Percentiles rank a stretch among this genome's conserved stretches.
phyloP scores from a whole-genome alignment of 306 rosid species.

The Aeschynomene evenia region DNA sequence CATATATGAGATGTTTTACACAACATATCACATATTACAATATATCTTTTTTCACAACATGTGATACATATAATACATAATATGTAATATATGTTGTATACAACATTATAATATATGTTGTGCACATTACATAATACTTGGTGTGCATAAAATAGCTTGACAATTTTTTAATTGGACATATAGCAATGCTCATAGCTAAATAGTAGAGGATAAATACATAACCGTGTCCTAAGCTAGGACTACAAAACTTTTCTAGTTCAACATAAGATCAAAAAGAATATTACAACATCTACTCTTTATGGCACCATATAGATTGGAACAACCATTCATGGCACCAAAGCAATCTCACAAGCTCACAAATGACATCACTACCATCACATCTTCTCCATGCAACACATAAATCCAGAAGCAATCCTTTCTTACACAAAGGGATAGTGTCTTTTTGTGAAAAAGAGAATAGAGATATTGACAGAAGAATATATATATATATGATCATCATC shows the following conservation, averaged over 20 bases:
- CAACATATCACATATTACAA: too few species aligned
- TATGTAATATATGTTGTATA: too few species aligned
- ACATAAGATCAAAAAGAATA: constrained; percentile 15
- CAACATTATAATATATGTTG: too few species aligned
- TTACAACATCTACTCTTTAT: constrained; percentile 28
- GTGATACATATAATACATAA: too few species aligned
- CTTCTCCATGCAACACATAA: constrained; percentile 12
- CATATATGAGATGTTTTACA: too few species aligned
- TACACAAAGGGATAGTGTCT: neutral
- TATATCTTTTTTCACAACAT: too few species aligned
- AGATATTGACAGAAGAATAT: neutral
- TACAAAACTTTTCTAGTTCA: constrained; percentile 22
- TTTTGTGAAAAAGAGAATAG: neutral
- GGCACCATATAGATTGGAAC: constrained; percentile 10
- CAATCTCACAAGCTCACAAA: constrained; percentile 14
- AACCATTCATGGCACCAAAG: constrained; percentile 19
- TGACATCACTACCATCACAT: constrained; percentile 1
- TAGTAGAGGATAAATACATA: constrained; percentile 21
- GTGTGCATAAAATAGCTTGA: too few species aligned
- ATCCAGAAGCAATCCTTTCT: constrained; percentile 10
- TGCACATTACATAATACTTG: too few species aligned
- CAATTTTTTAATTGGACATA: too few species aligned
- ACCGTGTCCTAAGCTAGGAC: constrained; percentile 24
- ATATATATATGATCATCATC: constrained; percentile 33
- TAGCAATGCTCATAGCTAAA: too few species aligned